Base-by-base conservation (phyloP, 805 yeast species). In the Hanseniaspora valbyensis region DNA sequence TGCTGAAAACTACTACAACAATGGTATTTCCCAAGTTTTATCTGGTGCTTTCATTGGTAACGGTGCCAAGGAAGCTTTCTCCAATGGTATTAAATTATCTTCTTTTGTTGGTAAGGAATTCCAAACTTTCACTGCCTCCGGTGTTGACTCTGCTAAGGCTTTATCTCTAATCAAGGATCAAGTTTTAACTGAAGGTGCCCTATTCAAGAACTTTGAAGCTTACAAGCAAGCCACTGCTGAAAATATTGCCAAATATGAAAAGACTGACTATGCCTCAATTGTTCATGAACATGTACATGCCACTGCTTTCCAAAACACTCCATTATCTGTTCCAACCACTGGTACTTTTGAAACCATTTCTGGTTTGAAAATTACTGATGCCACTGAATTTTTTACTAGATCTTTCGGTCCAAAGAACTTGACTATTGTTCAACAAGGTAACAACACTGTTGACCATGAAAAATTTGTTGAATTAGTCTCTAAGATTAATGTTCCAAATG, bases 241-340 rank as follows among this genome's bases (percentile, higher is more conserved):
- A 19, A 65, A 70, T 55, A 74, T 81, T 52, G 75, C 70, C 40
- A 65, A 66, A 32, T 71, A 81, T 54, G 94, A 84, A 70, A 63
- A 69, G 49, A 65, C 59, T 53, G 76, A 81, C 58, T 72, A 75
- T 54, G 64, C 72, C 51, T 74, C 72, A 68, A 66, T 68, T 55
- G 83, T 80, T 46, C 60, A 79, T 58, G 85, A 81, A 69, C 94
- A 84, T 69, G 74, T 84, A 71, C 77, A 80, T 62, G 77, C 89
- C 54, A 76, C 89, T 55, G 95, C 94, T 51, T 84, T 79, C 82
- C 95, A 84, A 71, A 86, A 87, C 62, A 80, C 86, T 61, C 80
- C 92, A 28, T 72, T 84, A 57, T 83, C 82, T 50, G 71, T 84
- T 64, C 92, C 95, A 66, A 72, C 76, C 38, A 72, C 74, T 61